phyloP scores from a whole-genome alignment of 2,329 filamentous ascomycete genomes.

The Xylariomycetidae sp. region DNA sequence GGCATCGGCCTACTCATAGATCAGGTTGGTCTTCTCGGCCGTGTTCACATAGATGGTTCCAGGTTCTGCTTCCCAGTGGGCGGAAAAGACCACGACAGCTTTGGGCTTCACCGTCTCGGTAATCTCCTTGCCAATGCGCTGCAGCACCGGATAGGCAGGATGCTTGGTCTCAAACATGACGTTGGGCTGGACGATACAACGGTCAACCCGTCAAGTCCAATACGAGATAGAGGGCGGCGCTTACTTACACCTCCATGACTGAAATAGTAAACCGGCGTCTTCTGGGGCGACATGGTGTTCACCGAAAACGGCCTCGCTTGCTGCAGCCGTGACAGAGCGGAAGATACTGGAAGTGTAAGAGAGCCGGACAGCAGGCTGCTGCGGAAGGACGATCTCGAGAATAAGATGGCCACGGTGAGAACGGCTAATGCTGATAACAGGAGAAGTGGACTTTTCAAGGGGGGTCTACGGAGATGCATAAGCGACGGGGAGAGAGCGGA shows the following conservation, averaged over 20 bases:
- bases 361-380: slow-evolving; percentile 14
- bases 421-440: slow-evolving; percentile 16
- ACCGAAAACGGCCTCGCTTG: slow-evolving; percentile 2
- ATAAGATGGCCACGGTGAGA: slow-evolving; percentile 20
- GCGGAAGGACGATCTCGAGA: slow-evolving; percentile 14
- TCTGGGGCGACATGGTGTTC: slow-evolving; percentile 21
- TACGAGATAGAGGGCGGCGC: too few relatives aligned
- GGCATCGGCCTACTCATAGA: slow-evolving; percentile 55
- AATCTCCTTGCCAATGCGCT: slow-evolving; percentile 64
- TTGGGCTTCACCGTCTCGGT: slow-evolving; percentile 65
- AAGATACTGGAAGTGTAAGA: slow-evolving; percentile 9
- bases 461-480: too few relatives aligned
- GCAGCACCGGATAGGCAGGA: slow-evolving; percentile 60
- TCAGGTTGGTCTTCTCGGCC: slow-evolving; percentile 58
- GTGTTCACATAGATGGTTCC: slow-evolving; percentile 61
- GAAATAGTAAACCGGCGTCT: slow-evolving; percentile 44
- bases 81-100: slow-evolving; percentile 71
- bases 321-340: slow-evolving; percentile 10
- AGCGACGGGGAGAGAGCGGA: too few relatives aligned
- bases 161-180: slow-evolving; percentile 66
- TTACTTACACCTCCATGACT: slow-evolving; percentile 44
- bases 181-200: too few relatives aligned
- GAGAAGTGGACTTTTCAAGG: slow-evolving; percentile 10
- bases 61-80: slow-evolving; percentile 64
- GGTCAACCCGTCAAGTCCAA: too few relatives aligned